Evolutionary conservation across 2,329 filamentous ascomycete species (phyloP).

Genomic region (Aspergillus ibericus): DNA sequence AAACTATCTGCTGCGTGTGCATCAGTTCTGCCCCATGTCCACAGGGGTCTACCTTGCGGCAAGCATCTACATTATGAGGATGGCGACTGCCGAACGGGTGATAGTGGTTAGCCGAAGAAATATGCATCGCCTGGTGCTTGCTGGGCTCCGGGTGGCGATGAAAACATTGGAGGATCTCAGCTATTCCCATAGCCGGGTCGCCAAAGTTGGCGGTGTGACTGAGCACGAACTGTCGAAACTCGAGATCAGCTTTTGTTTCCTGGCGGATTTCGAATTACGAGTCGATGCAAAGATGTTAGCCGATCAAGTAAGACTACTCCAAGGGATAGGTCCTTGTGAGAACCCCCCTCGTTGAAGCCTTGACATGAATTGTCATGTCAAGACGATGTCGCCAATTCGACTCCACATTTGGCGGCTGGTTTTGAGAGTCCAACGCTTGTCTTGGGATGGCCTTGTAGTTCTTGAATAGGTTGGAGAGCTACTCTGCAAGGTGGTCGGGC

Average conservation of each 20-base stretch:
- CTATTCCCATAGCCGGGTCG: conserved; percentile 79
- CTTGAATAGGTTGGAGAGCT: background rate
- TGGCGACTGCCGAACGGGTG: conserved; percentile 73
- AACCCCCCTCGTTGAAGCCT: background rate
- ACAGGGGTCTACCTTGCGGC: conserved; percentile 90
- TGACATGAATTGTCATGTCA: background rate
- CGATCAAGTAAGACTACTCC: conserved; percentile 48
- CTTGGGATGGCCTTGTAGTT: background rate
- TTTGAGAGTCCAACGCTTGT: background rate
- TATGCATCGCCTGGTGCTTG: conserved; percentile 81
- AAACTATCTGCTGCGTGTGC: conserved; percentile 82
- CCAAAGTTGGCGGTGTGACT: conserved; percentile 84
- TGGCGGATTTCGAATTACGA: conserved; percentile 78
- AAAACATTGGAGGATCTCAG: conserved; percentile 93
- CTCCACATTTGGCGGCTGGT: background rate
- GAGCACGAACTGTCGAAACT: conserved; percentile 77
- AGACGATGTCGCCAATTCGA: background rate
- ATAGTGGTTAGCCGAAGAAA: conserved; percentile 82
- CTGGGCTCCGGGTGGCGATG: conserved; percentile 82
- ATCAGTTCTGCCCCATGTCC: conserved; percentile 89
- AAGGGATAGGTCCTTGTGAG: conserved; percentile 3
- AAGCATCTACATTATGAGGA: conserved; percentile 79
- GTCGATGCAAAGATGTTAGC: conserved; percentile 60
- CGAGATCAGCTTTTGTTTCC: conserved; percentile 85
- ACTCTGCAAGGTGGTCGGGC: background rate